Percentiles rank a stretch among this genome's conserved stretches.
phyloP scores from a whole-genome alignment of 2,329 filamentous ascomycete genomes.

The Knufia petricola region DNA sequence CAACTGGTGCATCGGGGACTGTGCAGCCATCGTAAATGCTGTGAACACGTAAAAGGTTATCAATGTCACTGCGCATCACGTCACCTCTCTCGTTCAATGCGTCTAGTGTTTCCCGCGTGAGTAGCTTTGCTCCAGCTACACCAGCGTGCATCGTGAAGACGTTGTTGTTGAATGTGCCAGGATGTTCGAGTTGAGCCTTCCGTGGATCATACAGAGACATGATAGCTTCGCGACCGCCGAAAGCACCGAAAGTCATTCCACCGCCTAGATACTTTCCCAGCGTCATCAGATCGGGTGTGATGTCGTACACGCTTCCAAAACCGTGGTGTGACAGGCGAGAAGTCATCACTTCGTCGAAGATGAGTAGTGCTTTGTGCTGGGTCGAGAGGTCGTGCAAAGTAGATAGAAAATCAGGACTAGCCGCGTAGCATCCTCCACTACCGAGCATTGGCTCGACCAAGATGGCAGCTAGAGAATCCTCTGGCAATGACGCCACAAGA shows the following conservation, averaged over 20 bases:
- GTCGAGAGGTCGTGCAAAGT: constrained; percentile 41
- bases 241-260: constrained; percentile 56
- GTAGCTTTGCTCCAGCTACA: constrained; percentile 27
- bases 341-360: constrained; percentile 65
- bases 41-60: constrained; percentile 14
- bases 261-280: constrained; percentile 60
- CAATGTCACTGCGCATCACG: constrained; percentile 19
- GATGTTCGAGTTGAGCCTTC: constrained; percentile 39
- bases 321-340: constrained; percentile 48
- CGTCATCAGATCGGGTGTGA: constrained; percentile 53
- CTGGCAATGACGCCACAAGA: constrained; percentile 32
- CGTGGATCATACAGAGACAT: constrained; percentile 50
- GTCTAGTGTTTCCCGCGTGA: constrained; percentile 18
- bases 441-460: constrained; percentile 60
- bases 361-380: constrained; percentile 47
- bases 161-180: constrained; percentile 63
- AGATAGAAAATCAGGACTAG: constrained; percentile 41
- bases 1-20: constrained; percentile 7
- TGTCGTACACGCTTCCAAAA: constrained; percentile 29
- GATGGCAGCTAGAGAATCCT: constrained; percentile 49
- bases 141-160: constrained; percentile 51
- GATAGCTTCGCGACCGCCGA: constrained; percentile 51
- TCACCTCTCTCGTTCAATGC: constrained; percentile 25
- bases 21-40: constrained; percentile 10
- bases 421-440: constrained; percentile 49